Evolutionary conservation across 2,329 filamentous ascomycete genomes (phyloP), one percentile per base, ranked within the genome.

Genomic region (Parastagonospora avenae): DNA sequence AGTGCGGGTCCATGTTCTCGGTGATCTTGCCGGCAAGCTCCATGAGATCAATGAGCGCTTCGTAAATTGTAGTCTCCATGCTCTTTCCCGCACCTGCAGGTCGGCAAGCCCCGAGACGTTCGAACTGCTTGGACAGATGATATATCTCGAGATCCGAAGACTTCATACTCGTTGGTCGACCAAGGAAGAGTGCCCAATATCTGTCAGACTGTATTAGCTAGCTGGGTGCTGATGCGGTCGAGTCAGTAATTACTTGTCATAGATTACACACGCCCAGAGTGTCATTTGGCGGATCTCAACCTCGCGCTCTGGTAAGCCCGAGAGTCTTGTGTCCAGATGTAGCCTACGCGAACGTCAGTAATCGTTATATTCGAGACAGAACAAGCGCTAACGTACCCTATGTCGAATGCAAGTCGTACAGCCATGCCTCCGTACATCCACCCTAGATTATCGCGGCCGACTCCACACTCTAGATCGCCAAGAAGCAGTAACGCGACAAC

Each of bases 41-140:
- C 80, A 83, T 81, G n/a, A 84, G 70, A 55, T 82, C 80, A 31
- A 82, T 74, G 7, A 83, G 74, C 16, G 81, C 71, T 55, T 82
- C 78, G 56, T 81, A 81, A 15, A 83, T 78, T 42, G 80, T 70
- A 4, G 67, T 71, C 48, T 69, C 71, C 30, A 65, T 57, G 49
- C 61, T 66, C 46, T 70, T 71, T 39, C 67, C 59, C 4, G 55
- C 62, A 2, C 72, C 73, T 15, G 72, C 70, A 28, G 66, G 70
- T 41, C 59, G 57, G 29, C 69, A 74, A 9, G 77, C 74, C 2
- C 72, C 70, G 1, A 81, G 69, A 32, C 74, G 69, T 8, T 78
- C 76, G 48, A 80, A 78, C 4, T 76, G 72, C 52, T 75, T 79
- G 0, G 79, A 74, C 2, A 81, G 60, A 16, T 79, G 65, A 52